Evolutionary conservation across 495 filamentous ascomycete species (phyloP).

Genomic region (Alectoria sarmentosa): DNA sequence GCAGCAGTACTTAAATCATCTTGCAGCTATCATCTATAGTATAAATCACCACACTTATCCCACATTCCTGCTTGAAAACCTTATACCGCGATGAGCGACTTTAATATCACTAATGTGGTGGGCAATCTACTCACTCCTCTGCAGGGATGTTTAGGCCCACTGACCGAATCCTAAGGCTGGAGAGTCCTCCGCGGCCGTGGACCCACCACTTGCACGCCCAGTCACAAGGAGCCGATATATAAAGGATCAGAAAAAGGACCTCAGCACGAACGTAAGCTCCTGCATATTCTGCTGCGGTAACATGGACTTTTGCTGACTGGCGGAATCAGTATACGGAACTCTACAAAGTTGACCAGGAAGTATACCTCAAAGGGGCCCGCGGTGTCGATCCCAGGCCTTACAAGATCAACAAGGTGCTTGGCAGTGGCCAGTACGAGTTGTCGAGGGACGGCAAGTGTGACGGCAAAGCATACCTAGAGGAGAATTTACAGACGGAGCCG

Average conservation of each 20-base stretch:
- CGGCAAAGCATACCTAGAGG: background rate
- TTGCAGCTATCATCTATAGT: too few species aligned
- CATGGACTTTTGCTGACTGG: background rate
- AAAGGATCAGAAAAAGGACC: background rate
- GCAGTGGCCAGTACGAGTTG: conserved; percentile 16
- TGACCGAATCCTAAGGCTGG: background rate
- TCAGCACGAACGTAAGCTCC: background rate
- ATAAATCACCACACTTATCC: too few species aligned
- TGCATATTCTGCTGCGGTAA: background rate
- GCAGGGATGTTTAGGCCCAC: background rate
- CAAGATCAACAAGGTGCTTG: conserved; percentile 5
- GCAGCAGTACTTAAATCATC: too few species aligned
- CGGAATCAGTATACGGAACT: background rate
- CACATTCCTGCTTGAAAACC: too few species aligned
- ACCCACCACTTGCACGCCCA: background rate
- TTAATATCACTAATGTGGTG: background rate
- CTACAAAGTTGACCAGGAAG: background rate
- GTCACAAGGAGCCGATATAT: background rate
- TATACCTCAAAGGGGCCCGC: conserved; percentile 10
- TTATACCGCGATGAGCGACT: conserved; percentile 7
- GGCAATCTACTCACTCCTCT: background rate
- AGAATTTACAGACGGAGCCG: background rate
- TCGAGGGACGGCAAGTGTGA: conserved; percentile 6
- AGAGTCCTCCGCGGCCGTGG: conserved; percentile 1
- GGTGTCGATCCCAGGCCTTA: conserved; percentile 14